Evolutionary conservation across 208 protist species (phyloP), one percentile per base, ranked within the genome.

Genomic region (Trypanosoma theileri): DNA sequence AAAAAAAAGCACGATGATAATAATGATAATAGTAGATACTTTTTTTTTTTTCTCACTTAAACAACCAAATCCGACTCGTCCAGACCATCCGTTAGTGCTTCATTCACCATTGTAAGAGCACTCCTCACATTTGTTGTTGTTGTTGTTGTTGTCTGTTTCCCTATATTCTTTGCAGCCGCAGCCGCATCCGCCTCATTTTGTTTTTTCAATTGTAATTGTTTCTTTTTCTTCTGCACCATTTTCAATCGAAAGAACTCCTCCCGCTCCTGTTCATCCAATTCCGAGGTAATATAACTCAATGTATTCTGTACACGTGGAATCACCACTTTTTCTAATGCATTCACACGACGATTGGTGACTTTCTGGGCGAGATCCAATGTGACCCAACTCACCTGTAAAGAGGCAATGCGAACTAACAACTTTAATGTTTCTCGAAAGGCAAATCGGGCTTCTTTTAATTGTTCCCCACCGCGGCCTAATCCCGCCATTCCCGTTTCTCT

Each of bases 161-260:
- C 16, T 21, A 2, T 11, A 8, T 57, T 11, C 28, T 24, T 40
- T 52, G 56, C 16, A 44, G 52, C 64, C 8, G 13, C 19, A 4
- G 69, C 53, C 54, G 52, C 64, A 13, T 35, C 19, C 14, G 52
- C 64, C 10, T 35, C 19, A 4, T 59, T 45, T 24, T 22, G 1
- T 51, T 72, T 76, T 21, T 17, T 69, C 21, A 52, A 10, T 51
- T 84, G 70, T 55, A 89, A 73, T n/a, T 79, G 71, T 68, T 89
- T 89, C 81, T 99, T 99, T 83, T 99, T 99, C 61, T 98, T 97
- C 74, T 99, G 93, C 35, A 99, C 92, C 92, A 98, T 98, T 84
- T 99, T 99, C 26, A 99, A 84, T 41, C 98, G 85, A 86, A 98
- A 99, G 84, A 99, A 99, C 86, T 99, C 98, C 86, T 99, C 98